phyloP scores from a whole-genome alignment of 2,329 filamentous ascomycete species.

The Tolypocladium tropicale region DNA sequence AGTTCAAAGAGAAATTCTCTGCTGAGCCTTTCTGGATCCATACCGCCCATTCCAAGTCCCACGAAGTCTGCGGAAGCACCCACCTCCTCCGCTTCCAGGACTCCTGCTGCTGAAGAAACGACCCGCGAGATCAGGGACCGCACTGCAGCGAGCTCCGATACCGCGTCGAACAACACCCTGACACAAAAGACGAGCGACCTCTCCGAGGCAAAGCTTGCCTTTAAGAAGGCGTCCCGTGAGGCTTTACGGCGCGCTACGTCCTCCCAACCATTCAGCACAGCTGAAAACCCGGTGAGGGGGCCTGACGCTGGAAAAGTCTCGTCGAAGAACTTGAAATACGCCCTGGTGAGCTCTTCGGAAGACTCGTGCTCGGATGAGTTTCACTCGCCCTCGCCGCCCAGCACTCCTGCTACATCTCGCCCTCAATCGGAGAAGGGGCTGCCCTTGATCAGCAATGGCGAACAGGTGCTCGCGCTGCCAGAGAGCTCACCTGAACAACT shows the following conservation, averaged over 20 bases:
- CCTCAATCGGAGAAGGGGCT: conserved; percentile 28
- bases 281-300: not conserved
- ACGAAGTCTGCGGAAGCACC: not conserved
- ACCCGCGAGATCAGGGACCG: not conserved
- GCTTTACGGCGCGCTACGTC: not conserved
- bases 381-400: conserved; percentile 21
- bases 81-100: not conserved
- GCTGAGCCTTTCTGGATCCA: conserved; percentile 3
- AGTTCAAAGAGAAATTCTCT: conserved; percentile 15
- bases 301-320: not conserved
- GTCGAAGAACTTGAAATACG: not conserved
- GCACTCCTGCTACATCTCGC: conserved; percentile 29
- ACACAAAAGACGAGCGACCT: not conserved
- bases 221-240: not conserved
- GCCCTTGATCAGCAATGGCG: conserved; percentile 7
- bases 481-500: conserved; percentile 1
- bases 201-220: not conserved
- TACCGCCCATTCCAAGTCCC: not conserved
- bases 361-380: conserved; percentile 28
- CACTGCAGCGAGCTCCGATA: not conserved
- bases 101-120: not conserved
- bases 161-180: not conserved
- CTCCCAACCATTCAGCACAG: not conserved
- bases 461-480: not conserved
- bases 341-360: conserved; percentile 22